Evolutionary conservation across 2,329 filamentous ascomycete species (phyloP), one percentile per base, ranked within the genome.

Genomic region (Trichoderma atroviride): DNA sequence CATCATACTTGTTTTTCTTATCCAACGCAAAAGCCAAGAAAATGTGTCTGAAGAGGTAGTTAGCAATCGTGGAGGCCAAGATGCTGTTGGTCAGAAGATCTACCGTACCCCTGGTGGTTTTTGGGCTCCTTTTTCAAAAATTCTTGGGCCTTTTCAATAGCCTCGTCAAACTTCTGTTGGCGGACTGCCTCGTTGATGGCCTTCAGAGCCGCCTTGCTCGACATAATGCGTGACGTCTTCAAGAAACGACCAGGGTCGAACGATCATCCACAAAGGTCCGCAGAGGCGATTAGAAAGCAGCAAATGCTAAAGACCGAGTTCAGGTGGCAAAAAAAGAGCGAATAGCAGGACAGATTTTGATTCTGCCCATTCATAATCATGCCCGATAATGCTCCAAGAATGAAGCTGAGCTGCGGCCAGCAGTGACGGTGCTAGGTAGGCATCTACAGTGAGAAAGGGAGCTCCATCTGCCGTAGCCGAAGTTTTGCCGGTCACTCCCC

Each of bases 21-120:
- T 97, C 93, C 57, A 91, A 84, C 2, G 92, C 92, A 78, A 96
- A 93, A 2, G 93, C 96, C 22, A 97, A 83, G 77, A 97, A 96
- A n/a, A 98, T 86, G 73, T 92, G 88, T 31, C 91, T 93, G 70
- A 22, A 57, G 37, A 55, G 64, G 58, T 55, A 73, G 73, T 68
- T 52, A 70, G 71, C 52, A 31, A 40, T 67, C 47, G 24, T 19
- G 50, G 16, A 14, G 52, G 9, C 13, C 52, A 16, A 33, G n/a
- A 3, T 10, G 4, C 24, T 47, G 33, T 6, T 13, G 11, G 47
- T 24, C 24, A 64, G 33, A 29, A 57, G 24, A 19, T 10, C 58
- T 43, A 52, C 35, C 40, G 71, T 83, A 93, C 87, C 89, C 94
- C 79, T 95, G 93, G 80, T 97, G 96, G 78, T 91, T 96, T 72